A percentile compares a stretch with the other conserved stretches of the same genome.
Conservation (phyloP, 345 rosid species). For the Raphanus sativus region DNA sequence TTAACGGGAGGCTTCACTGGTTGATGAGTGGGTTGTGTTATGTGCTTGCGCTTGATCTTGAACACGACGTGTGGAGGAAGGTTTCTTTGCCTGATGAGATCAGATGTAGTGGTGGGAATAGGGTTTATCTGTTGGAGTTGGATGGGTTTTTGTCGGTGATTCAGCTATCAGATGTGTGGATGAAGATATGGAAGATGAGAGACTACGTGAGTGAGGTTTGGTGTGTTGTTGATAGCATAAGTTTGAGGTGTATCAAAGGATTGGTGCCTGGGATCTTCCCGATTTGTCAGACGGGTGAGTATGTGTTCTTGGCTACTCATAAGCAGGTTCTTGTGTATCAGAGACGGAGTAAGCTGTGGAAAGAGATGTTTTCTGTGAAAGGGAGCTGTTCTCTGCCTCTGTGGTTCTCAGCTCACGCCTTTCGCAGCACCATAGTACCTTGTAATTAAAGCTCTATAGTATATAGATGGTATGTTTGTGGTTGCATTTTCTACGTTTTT, state of each 20-base stretch:
- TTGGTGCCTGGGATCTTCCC: constrained; percentile 80
- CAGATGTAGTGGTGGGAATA: constrained; percentile 47
- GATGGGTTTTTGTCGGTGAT: constrained; percentile 69
- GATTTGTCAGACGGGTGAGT: constrained; percentile 61
- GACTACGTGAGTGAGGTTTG: constrained; percentile 59
- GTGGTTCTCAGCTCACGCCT: constrained; percentile 88
- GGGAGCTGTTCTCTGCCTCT: constrained; percentile 57
- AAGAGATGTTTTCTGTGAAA: constrained; percentile 81
- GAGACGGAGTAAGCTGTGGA: constrained; percentile 65
- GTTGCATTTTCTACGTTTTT: not conserved
- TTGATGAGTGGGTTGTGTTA: constrained; percentile 57
- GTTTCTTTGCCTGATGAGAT: constrained; percentile 68
- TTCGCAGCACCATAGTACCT: constrained; percentile 63
- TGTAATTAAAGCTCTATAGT: constrained; percentile 43
- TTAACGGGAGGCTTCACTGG: constrained; percentile 78
- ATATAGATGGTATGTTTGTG: constrained; percentile 2
- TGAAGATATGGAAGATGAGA: constrained; percentile 79
- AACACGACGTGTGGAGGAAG: constrained; percentile 63
- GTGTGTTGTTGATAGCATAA: constrained; percentile 60
- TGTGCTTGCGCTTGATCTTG: constrained; percentile 67
- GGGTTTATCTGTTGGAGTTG: constrained; percentile 64
- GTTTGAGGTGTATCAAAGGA: constrained; percentile 75
- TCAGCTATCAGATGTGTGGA: constrained; percentile 71
- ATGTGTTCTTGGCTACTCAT: constrained; percentile 66
- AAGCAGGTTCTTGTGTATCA: constrained; percentile 78